phyloP scores from a whole-genome alignment of 495 filamentous ascomycete species.

The Podospora conica region DNA sequence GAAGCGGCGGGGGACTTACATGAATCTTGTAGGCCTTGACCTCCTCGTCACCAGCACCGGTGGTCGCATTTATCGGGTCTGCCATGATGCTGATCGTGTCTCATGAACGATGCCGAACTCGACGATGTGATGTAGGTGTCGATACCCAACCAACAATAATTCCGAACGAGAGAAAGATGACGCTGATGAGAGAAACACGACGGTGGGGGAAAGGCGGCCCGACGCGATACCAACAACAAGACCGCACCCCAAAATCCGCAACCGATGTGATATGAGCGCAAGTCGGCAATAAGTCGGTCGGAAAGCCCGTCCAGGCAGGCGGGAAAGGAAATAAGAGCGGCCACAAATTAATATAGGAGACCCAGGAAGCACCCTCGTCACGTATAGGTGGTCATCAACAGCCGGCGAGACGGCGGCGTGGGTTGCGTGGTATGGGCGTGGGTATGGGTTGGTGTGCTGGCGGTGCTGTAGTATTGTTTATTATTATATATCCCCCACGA shows the following conservation, averaged over 20 bases:
- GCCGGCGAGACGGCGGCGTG: background rate
- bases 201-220: background rate
- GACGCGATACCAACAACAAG: background rate
- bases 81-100: background rate
- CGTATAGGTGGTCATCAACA: background rate
- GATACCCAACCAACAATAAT: background rate
- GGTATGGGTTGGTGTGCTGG: background rate
- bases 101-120: background rate
- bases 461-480: background rate
- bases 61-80: conserved; percentile 6
- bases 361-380: background rate
- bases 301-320: background rate
- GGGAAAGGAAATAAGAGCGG: conserved; percentile 1
- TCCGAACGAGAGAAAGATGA: background rate
- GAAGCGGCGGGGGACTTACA: conserved; percentile 29
- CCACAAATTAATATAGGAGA: conserved; percentile 11
- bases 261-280: background rate
- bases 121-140: background rate
- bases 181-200: background rate
- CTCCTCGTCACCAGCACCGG: conserved; percentile 28
- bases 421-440: too few relatives aligned
- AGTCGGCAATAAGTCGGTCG: background rate
- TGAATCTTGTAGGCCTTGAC: conserved; percentile 47
- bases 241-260: background rate
- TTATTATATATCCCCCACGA: background rate